Evolutionary conservation across 331 rosid genomes (phyloP).

Genomic region (Erythrophleum ivorense): DNA sequence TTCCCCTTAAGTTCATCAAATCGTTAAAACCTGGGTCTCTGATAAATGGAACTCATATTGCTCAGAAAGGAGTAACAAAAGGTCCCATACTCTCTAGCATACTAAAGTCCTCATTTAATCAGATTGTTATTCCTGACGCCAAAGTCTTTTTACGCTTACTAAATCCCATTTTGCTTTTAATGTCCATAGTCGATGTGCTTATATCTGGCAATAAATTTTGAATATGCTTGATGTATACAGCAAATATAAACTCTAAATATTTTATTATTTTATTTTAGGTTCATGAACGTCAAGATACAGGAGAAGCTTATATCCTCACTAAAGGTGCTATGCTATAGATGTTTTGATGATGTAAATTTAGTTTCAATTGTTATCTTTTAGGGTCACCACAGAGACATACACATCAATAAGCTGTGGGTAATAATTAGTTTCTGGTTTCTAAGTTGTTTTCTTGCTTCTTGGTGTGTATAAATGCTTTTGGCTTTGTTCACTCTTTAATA

Average conservation of each 20-base stretch:
- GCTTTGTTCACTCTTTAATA: neutral
- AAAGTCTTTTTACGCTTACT: neutral
- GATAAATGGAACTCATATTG: neutral
- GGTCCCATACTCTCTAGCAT: neutral
- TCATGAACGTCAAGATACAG: constrained; percentile 56
- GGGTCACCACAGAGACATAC: neutral
- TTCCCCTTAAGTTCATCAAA: neutral
- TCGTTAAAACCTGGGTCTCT: neutral
- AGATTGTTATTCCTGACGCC: neutral
- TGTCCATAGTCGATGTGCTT: neutral
- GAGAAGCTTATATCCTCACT: constrained; percentile 66
- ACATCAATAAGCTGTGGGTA: neutral
- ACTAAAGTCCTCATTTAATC: constrained; percentile 7
- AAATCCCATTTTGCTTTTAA: constrained; percentile 1
- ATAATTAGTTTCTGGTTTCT: constrained; percentile 17
- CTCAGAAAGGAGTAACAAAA: neutral
- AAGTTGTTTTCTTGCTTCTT: constrained; percentile 11
- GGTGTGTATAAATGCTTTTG: constrained; percentile 2
- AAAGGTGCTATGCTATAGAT: constrained; percentile 59
- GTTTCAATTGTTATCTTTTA: neutral
- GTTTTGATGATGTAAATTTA: neutral
- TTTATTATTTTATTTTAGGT: constrained; percentile 52
- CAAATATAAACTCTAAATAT: neutral
- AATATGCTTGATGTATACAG: neutral
- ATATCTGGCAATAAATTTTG: constrained; percentile 8